Evolutionary conservation across 108 stramenopile species (phyloP).

Genomic region (Chaetoceros tenuissimus): DNA sequence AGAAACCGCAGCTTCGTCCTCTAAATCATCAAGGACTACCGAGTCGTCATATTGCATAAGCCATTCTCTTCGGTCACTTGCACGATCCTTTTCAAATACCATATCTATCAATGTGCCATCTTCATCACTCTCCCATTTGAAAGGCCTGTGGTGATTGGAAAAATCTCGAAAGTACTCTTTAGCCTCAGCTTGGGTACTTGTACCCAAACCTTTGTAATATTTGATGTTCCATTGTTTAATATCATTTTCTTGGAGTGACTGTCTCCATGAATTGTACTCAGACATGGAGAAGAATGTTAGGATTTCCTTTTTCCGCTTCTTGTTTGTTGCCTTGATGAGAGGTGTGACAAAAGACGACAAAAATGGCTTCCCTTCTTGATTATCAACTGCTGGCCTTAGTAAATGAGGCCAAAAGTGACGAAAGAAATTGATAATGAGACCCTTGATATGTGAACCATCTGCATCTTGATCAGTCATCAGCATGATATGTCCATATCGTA

Average conservation of each 20-base stretch:
- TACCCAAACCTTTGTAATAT: conserved; percentile 96
- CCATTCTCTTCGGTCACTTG: conserved; percentile 83
- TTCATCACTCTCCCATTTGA: conserved; percentile 62
- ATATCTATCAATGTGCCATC: conserved; percentile 80
- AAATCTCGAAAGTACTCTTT: conserved; percentile 81
- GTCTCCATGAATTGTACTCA: conserved; percentile 78
- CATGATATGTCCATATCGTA: conserved; percentile 91
- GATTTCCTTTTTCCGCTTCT: conserved; percentile 31
- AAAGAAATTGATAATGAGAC: conserved; percentile 89
- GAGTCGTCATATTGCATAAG: conserved; percentile 59
- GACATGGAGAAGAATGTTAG: conserved; percentile 77
- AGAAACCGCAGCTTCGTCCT: conserved; percentile 18
- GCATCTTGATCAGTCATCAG: conserved; percentile 93
- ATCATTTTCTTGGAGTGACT: conserved; percentile 24
- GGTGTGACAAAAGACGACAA: conserved; percentile 85
- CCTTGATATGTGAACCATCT: conserved; percentile 91
- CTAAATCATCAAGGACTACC: conserved; percentile 14
- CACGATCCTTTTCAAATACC: conserved; percentile 74
- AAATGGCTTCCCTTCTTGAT: conserved; percentile 41
- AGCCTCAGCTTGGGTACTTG: conserved; percentile 82
- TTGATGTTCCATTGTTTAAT: conserved; percentile 68
- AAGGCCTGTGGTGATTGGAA: conserved; percentile 53
- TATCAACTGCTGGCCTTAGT: conserved; percentile 48
- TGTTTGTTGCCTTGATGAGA: conserved; percentile 69
- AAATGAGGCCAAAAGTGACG: conserved; percentile 87